These are phyloP conservation scores for Bruguiera sexangula DNA, from an alignment of 345 rosid genomes.

Conservation along the genomic window DNA sequence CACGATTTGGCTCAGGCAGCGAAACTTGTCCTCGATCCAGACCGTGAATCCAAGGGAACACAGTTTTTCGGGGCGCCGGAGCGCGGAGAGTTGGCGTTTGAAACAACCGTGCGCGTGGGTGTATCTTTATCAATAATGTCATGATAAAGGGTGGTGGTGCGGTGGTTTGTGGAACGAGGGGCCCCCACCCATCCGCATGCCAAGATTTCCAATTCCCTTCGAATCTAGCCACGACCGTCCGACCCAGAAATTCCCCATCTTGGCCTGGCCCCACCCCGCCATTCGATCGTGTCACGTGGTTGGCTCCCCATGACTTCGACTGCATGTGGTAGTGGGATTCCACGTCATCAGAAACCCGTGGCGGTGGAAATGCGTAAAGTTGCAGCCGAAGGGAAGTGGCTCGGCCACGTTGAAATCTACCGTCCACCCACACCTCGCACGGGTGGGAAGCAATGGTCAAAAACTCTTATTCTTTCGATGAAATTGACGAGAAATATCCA, in stretches of 20 bases:
- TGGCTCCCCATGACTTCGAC: constrained; percentile 33
- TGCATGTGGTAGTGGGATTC: constrained; percentile 35
- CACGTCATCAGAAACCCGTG: constrained; percentile 23
- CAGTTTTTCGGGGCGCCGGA: no score
- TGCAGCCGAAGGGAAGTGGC: not conserved
- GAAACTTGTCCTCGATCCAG: constrained; percentile 6
- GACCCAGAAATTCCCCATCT: constrained; percentile 8
- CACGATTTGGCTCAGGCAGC: not conserved
- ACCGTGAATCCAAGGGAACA: no score
- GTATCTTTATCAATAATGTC: no score
- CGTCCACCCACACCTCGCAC: no score
- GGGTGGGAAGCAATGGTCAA: not conserved
- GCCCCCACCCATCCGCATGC: constrained; percentile 32
- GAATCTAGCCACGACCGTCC: constrained; percentile 30
- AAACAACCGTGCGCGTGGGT: no score
- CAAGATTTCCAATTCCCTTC: constrained; percentile 12
- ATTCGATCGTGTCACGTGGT: constrained; percentile 26
- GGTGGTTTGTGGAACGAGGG: constrained; percentile 24
- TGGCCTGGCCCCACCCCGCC: not conserved
- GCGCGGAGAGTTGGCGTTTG: no score
- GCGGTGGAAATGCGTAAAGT: not conserved
- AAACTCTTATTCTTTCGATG: not conserved
- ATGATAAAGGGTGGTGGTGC: no score
- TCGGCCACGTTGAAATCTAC: not conserved
- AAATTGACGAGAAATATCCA: no score